Conservation (phyloP, 2,329 filamentous ascomycete genomes). For the Botryotinia narcissicola region DNA sequence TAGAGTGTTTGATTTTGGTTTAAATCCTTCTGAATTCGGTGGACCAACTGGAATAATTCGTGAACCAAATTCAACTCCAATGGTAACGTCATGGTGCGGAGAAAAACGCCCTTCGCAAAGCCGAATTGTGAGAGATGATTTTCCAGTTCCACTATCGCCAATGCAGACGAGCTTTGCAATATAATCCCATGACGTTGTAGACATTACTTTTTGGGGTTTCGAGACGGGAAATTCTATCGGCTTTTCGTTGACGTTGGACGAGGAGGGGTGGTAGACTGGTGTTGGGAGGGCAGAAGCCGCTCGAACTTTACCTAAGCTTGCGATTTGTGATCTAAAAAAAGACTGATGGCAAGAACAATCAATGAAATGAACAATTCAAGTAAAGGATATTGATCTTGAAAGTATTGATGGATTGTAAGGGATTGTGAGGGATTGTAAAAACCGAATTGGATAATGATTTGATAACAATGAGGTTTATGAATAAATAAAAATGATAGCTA, state of each 20-base stretch:
- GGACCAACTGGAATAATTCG: constrained; percentile 89
- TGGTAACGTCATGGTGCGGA: constrained; percentile 92
- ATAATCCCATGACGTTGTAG: constrained; percentile 83
- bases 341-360: neutral
- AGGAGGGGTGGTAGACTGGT: neutral
- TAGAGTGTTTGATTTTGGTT: constrained; percentile 45
- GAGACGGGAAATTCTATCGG: neutral
- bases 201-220: constrained; percentile 44
- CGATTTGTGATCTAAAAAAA: neutral
- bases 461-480: neutral
- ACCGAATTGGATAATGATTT: neutral
- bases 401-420: neutral
- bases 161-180: constrained; percentile 99
- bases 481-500: neutral
- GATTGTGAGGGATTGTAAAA: neutral
- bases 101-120: constrained; percentile 96
- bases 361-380: neutral
- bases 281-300: neutral
- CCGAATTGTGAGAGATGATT: constrained; percentile 89
- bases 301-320: neutral
- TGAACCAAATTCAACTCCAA: constrained; percentile 95
- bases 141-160: constrained; percentile 93
- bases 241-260: neutral
- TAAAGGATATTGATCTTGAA: neutral
- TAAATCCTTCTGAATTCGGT: constrained; percentile 55